phyloP scores from a whole-genome alignment of 352 stramenopile genomes.

The Thraustochytrium sp. region DNA sequence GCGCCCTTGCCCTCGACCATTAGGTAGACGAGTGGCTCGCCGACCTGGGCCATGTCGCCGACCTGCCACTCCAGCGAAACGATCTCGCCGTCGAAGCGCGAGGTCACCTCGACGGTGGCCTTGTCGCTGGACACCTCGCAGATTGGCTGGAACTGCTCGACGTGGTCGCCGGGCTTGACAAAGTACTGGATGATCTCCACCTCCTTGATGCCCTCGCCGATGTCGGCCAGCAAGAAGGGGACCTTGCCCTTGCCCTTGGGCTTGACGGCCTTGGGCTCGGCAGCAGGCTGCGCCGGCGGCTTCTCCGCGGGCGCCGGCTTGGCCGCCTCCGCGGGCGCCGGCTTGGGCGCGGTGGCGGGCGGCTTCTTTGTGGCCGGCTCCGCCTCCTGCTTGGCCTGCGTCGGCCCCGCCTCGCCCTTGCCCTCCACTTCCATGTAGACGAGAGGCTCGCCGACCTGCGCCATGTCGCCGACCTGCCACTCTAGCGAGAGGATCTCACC shows the following conservation, averaged over 20 bases:
- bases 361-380: too few species aligned
- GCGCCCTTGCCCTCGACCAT: constrained; percentile 55
- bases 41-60: constrained; percentile 92
- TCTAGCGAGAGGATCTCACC: constrained; percentile 83
- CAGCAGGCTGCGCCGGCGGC: constrained; percentile 61
- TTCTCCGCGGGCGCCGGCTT: constrained; percentile 52
- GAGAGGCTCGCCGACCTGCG: constrained; percentile 83
- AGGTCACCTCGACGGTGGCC: constrained; percentile 95
- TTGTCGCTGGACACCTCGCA: constrained; percentile 97
- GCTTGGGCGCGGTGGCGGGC: too few species aligned
- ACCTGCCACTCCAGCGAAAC: constrained; percentile 80
- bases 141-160: constrained; percentile 93
- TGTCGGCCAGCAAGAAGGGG: constrained; percentile 85
- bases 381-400: too few species aligned
- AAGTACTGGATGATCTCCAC: constrained; percentile 97
- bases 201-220: constrained; percentile 96
- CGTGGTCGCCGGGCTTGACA: constrained; percentile 76
- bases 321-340: background rate
- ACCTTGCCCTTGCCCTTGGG: background rate
- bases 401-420: too few species aligned
- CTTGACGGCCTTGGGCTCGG: constrained; percentile 7
- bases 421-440: constrained; percentile 78
- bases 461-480: constrained; percentile 88
- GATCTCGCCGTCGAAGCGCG: constrained; percentile 89
- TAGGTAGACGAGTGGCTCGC: constrained; percentile 84